Evolutionary conservation across 164 flowering plant species (phyloP).

Genomic region (Vitis labrusca): DNA sequence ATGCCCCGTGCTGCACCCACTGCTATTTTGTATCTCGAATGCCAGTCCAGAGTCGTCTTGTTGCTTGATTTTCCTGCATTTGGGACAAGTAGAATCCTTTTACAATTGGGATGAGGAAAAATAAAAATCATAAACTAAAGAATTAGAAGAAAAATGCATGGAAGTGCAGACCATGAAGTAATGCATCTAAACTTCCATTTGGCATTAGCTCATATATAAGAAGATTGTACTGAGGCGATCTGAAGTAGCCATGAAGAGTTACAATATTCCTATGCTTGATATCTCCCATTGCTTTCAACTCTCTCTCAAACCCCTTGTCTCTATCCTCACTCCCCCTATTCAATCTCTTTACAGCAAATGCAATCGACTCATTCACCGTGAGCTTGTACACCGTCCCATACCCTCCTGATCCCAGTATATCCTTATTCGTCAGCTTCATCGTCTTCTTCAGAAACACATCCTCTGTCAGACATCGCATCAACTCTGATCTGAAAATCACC

Average conservation of each 20-base stretch:
- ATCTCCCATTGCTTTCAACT: slow-evolving; percentile 88
- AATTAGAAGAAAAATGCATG: background rate
- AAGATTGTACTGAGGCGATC: slow-evolving; percentile 71
- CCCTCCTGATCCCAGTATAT: slow-evolving; percentile 86
- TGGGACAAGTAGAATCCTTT: background rate
- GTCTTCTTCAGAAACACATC: slow-evolving; percentile 67
- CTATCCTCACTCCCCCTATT: slow-evolving; percentile 61
- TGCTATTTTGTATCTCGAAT: slow-evolving; percentile 79
- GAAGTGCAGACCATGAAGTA: slow-evolving; percentile 50
- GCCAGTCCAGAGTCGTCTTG: slow-evolving; percentile 67
- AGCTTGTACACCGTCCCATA: slow-evolving; percentile 78
- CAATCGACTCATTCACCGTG: slow-evolving; percentile 42
- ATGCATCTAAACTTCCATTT: slow-evolving; percentile 74
- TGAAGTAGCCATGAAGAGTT: slow-evolving; percentile 84
- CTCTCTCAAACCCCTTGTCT: slow-evolving; percentile 88
- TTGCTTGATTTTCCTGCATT: slow-evolving; percentile 64
- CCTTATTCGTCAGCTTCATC: slow-evolving; percentile 73
- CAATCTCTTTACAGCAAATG: slow-evolving; percentile 81
- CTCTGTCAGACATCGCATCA: slow-evolving; percentile 50
- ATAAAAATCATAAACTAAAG: no score
- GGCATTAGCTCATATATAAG: slow-evolving; percentile 95
- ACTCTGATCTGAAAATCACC: slow-evolving; percentile 75
- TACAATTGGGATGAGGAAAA: no score
- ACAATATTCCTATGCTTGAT: slow-evolving; percentile 91
- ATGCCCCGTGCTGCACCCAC: slow-evolving; percentile 90